These are phyloP conservation scores for Eleusine coracana DNA, from an alignment of 176 grass and related monocot species.

Conservation along the genomic window DNA sequence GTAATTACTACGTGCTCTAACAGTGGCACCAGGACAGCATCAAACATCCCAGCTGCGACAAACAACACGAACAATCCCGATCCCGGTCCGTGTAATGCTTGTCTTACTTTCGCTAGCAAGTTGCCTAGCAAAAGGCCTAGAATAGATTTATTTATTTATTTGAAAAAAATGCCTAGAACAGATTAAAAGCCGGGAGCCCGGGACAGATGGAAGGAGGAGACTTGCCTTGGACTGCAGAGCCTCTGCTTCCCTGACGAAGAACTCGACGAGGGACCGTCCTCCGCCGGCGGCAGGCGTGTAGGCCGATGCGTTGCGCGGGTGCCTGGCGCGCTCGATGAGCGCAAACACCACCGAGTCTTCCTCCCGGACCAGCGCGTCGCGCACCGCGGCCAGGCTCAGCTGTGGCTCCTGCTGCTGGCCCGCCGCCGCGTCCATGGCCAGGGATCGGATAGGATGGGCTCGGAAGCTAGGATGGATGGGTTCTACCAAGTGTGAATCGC, in stretches of 20 bases:
- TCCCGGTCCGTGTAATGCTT: neutral
- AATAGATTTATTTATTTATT: neutral
- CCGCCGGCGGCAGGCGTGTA: conserved; percentile 47
- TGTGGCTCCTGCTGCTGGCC: conserved; percentile 28
- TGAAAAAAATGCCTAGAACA: neutral
- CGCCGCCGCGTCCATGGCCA: conserved; percentile 30
- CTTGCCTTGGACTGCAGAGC: conserved; percentile 67
- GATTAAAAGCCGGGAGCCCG: neutral
- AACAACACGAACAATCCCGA: too few relatives aligned
- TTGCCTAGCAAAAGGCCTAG: neutral
- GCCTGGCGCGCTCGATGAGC: conserved; percentile 78
- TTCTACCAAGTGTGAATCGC: neutral
- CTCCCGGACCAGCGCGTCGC: conserved; percentile 74
- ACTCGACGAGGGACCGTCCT: conserved; percentile 57
- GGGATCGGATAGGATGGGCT: neutral
- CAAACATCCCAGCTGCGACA: too few relatives aligned
- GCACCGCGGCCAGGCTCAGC: conserved; percentile 67
- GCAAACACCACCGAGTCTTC: conserved; percentile 95
- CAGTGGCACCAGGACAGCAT: too few relatives aligned
- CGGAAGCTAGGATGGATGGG: neutral
- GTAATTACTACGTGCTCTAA: neutral
- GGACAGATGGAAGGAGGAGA: neutral
- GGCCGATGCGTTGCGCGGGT: conserved; percentile 65
- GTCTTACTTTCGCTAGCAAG: neutral
- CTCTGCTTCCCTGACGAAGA: conserved; percentile 67